Base-by-base conservation (phyloP, 345 rosid genomes). In the Citrus cavaleriei region DNA sequence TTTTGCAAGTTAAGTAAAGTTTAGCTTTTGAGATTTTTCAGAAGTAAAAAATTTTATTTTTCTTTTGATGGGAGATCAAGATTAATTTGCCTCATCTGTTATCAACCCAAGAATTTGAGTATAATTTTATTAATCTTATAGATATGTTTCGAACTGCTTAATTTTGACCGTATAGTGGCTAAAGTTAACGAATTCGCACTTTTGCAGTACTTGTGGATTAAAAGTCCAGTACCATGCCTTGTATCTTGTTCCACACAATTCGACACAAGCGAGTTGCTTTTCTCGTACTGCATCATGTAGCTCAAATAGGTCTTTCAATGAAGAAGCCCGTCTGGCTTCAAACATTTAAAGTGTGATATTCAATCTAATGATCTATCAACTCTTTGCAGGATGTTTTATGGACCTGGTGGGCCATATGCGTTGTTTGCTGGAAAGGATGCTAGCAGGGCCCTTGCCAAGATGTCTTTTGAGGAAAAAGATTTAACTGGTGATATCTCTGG, bases 361-460 rank as follows among this genome's bases (percentile, higher is more conserved):
- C 30, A 24, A 1, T 2, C 34, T 32, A 2, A 32, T 32, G 34
- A 32, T 32, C 22, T 12, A 35, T 35, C 14, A n/a, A 25, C 46
- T 67, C 68, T 42, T 59, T 83, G 84, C 87, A 97, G 99, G 88
- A 89, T 92, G 98, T 97, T 97, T 79, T 97, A 97, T 62, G 99
- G 99, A 73, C 99, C 99, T 6, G 98, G 98, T 38, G 98, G 99
- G 30, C 97, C 98, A 7, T 97, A 97, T 62, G 98, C 99, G 3
- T 81, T 94, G 74, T 97, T 97, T 83, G 98, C 98, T 5, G 98
- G 99, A 28, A 97, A 85, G 85, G 99, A 97, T 59, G 98, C 98
- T 0, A 97, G 98, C 91, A 85, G 96, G 83, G 99, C 99, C 38
- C 98, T 97, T 70, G 98, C 99, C n/a, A 97, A 93, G 90, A 97